Evolutionary conservation across 2,329 filamentous ascomycete species (phyloP).

Genomic region (Spiromastix sp.): DNA sequence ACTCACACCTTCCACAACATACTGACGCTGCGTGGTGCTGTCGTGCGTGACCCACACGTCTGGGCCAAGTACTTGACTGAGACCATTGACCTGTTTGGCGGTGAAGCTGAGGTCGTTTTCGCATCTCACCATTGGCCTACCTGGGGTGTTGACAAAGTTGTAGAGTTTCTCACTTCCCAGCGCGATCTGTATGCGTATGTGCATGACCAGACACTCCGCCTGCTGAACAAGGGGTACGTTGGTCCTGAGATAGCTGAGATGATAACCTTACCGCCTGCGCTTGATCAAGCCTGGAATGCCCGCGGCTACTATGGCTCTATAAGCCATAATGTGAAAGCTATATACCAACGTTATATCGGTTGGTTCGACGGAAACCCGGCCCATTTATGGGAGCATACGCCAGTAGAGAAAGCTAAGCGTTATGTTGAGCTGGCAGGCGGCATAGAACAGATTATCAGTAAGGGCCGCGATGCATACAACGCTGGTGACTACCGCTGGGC

Average conservation of each 20-base stretch:
- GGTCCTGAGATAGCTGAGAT: slow-evolving; percentile 32
- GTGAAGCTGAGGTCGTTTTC: slow-evolving; percentile 25
- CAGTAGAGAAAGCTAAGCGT: slow-evolving; percentile 21
- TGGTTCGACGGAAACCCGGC: slow-evolving; percentile 27
- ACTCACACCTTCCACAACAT: slow-evolving; percentile 35
- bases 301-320: slow-evolving; percentile 30
- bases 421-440: slow-evolving; percentile 32
- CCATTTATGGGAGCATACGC: slow-evolving; percentile 28
- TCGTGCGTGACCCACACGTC: slow-evolving; percentile 30
- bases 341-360: slow-evolving; percentile 25
- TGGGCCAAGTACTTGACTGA: slow-evolving; percentile 33
- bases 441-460: slow-evolving; percentile 18
- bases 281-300: slow-evolving; percentile 21
- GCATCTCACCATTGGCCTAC: slow-evolving; percentile 35
- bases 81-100: slow-evolving; percentile 27
- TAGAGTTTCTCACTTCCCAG: slow-evolving; percentile 22
- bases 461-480: slow-evolving; percentile 20
- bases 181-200: slow-evolving; percentile 32
- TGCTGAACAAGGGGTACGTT: slow-evolving; percentile 28
- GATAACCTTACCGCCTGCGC: slow-evolving; percentile 22
- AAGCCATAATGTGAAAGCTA: slow-evolving; percentile 31
- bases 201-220: slow-evolving; percentile 31
- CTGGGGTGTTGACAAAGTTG: slow-evolving; percentile 22
- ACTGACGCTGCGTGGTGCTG: slow-evolving; percentile 31
- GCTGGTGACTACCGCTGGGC: slow-evolving; percentile 30